Conservation (phyloP, 2,329 filamentous ascomycete genomes). For the Diplodia scrobiculata region DNA sequence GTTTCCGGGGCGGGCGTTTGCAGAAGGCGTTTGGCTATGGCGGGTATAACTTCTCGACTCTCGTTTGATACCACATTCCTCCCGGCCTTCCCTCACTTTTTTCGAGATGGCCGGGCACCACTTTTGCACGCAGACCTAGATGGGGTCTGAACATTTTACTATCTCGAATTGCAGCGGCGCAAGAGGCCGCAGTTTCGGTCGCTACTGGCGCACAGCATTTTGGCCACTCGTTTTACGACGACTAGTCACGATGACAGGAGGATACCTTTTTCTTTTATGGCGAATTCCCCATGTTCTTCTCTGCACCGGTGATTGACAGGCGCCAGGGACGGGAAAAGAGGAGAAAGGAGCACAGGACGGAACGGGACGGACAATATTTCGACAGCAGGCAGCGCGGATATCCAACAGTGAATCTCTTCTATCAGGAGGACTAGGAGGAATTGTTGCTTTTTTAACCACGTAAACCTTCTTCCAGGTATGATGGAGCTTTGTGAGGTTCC, state of each 20-base stretch:
- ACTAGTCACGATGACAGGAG: constrained; percentile 13
- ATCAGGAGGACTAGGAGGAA: constrained; percentile 12
- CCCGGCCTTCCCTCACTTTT: not conserved
- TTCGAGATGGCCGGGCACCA: not conserved
- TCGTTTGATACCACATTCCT: constrained; percentile 16
- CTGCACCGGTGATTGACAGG: constrained; percentile 4
- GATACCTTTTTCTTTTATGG: constrained; percentile 19
- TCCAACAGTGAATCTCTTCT: constrained; percentile 6
- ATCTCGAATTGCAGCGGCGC: not conserved
- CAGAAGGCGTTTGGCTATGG: constrained; percentile 19
- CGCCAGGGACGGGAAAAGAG: constrained; percentile 22
- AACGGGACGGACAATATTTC: constrained; percentile 5
- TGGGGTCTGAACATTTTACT: not conserved
- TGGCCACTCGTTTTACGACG: constrained; percentile 9
- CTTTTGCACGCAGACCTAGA: not conserved
- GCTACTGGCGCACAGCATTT: constrained; percentile 7
- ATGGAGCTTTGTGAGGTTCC: not conserved
- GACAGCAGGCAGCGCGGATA: constrained; percentile 14
- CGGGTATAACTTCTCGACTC: constrained; percentile 11
- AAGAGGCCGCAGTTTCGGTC: not conserved
- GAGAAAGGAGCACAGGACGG: constrained; percentile 25
- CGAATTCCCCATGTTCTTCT: constrained; percentile 15
- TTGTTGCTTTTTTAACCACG: not conserved
- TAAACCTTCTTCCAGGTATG: not conserved
- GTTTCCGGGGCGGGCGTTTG: constrained; percentile 9